phyloP scores from a whole-genome alignment of 768 basidiomycete species.

The Russula brevipes region DNA sequence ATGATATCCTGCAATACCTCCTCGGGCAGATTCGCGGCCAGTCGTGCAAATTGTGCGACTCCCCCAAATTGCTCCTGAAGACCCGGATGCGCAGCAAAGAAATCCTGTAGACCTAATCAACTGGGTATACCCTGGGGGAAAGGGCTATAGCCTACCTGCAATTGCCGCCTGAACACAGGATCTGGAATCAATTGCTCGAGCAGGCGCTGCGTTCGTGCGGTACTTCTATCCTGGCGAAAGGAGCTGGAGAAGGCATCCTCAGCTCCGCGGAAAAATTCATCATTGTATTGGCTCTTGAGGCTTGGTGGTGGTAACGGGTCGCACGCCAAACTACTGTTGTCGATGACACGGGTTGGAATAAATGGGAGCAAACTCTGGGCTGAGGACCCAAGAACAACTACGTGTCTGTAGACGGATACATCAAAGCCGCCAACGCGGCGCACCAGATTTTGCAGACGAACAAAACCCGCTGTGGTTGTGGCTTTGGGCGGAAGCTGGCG shows the following conservation, averaged over 20 bases:
- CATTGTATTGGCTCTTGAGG: conserved; percentile 57
- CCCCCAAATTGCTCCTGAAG: conserved; percentile 58
- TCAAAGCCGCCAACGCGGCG: conserved; percentile 35
- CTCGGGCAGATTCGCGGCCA: conserved; percentile 23
- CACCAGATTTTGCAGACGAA: conserved; percentile 38
- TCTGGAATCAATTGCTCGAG: conserved; percentile 58
- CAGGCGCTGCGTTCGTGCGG: conserved; percentile 47
- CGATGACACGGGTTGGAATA: conserved; percentile 54
- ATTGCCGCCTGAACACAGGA: conserved; percentile 48
- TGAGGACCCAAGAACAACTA: conserved; percentile 64
- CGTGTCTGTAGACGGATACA: conserved; percentile 64
- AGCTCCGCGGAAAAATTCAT: conserved; percentile 64
- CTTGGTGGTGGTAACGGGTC: conserved; percentile 81
- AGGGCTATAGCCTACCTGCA: conserved; percentile 39
- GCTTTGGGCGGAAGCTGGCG: conserved; percentile 34
- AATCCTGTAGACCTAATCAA: conserved; percentile 32
- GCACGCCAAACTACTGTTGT: conserved; percentile 59
- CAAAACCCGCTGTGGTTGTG: conserved; percentile 33
- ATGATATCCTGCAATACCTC: conserved; percentile 21
- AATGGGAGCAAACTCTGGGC: conserved; percentile 63
- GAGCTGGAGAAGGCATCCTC: conserved; percentile 45
- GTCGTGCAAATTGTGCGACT: conserved; percentile 43
- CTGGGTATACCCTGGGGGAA: not conserved
- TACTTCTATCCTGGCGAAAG: conserved; percentile 32
- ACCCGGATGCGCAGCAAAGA: conserved; percentile 53